Evolutionary conservation across 805 yeast species (phyloP).

Genomic region (Candida broadrunensis): DNA sequence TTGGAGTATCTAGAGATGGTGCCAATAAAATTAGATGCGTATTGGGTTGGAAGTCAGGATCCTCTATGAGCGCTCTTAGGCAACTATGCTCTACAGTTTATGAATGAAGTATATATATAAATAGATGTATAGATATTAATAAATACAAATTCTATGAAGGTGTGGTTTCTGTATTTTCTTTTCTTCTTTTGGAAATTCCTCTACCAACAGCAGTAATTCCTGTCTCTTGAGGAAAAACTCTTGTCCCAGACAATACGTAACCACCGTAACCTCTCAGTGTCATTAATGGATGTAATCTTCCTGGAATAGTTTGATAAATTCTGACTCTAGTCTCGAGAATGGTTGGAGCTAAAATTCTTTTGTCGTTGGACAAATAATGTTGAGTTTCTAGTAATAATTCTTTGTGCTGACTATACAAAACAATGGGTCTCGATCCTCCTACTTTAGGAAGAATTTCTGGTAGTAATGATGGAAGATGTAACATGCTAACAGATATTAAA

Average conservation of each 20-base stretch:
- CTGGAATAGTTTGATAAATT: conserved; percentile 88
- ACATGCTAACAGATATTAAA: conserved; percentile 66
- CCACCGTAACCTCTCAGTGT: conserved; percentile 94
- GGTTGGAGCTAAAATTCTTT: conserved; percentile 76
- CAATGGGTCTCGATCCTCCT: conserved; percentile 86
- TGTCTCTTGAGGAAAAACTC: conserved; percentile 67
- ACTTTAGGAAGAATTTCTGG: conserved; percentile 60
- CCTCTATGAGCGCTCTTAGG: neutral
- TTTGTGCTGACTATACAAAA: conserved; percentile 76
- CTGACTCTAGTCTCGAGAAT: conserved; percentile 80
- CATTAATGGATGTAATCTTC: conserved; percentile 93
- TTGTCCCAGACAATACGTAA: conserved; percentile 70
- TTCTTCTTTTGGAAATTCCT: conserved; percentile 45
- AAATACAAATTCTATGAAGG: too few species aligned
- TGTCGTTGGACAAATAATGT: conserved; percentile 62
- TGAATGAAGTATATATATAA: neutral
- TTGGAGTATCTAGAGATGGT: conserved; percentile 49
- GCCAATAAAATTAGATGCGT: conserved; percentile 56
- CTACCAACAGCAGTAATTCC: conserved; percentile 68
- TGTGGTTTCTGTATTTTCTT: conserved; percentile 2
- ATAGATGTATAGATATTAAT: neutral
- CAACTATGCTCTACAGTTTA: neutral
- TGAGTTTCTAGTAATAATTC: conserved; percentile 76
- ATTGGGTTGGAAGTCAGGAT: conserved; percentile 51
- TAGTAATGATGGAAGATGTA: conserved; percentile 64